Evolutionary conservation across 176 grass and related monocot species (phyloP), one percentile per base, ranked within the genome.

Genomic region (Aegilops longissima): DNA sequence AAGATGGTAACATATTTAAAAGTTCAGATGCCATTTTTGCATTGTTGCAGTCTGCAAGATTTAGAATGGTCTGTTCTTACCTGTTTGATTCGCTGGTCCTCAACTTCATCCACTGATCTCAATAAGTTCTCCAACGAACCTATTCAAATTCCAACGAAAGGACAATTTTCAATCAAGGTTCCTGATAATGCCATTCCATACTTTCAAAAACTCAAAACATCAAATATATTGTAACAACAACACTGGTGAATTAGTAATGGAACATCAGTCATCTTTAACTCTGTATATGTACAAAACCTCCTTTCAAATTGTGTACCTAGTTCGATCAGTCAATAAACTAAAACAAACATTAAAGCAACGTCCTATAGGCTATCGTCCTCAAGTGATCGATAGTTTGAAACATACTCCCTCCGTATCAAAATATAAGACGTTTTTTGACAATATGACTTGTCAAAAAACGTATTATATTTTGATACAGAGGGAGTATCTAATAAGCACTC

Each of bases 101-200:
- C 88, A 52, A 98, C 88, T 91, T 93, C 79, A 87, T 96, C 66
- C 72, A 94, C 88, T 78, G 82, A 91, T 66, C 83, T 83, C 87
- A 96, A 80, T 40, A 98, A 80, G 90, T 96, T 98, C 72, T 96
- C 97, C 88, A 98, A 86, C 64, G 94, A 98, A 87, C 97, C 97
- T 96, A 77, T 80, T 45, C 69, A 82, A 76, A 61, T 49, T 86
- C 76, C 38, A 77, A 42, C 12, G 64, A 87, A 80, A 82, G 18
- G 69, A 58, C 25, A 80, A 88, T 82, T 66, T 80, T 47, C 39
- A 81, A 77, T 77, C 31, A 88, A 70, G 35, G 52, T 58, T 20
- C 33, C 23, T 27, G 36, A 76, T 61, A 68, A 76, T 64, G 67
- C 9, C 6, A 3, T 76, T 61, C 18, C 21, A 45, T 59, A 77